A percentile compares a stretch with the other conserved stretches of the same genome.
Evolutionary conservation across 768 basidiomycete genomes (phyloP).

Genomic region (Strobilomyces confusus): DNA sequence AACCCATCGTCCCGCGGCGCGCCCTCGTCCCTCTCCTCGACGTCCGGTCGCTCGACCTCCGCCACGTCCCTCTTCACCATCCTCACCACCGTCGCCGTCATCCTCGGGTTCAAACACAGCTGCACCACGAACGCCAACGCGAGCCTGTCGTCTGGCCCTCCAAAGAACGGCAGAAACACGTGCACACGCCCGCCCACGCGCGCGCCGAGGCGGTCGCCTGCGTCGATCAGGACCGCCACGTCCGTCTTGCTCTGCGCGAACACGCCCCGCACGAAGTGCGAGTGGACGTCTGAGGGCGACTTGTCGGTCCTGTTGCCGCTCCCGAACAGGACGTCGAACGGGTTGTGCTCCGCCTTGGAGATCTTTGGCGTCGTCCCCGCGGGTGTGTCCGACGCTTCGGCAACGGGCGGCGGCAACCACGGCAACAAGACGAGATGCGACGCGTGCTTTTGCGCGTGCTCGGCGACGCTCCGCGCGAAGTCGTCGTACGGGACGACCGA

Average conservation of each 20-base stretch:
- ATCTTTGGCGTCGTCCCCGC: constrained; percentile 6
- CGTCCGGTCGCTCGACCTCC: constrained; percentile 20
- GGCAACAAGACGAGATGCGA: constrained; percentile 81
- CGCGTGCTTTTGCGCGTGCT: constrained; percentile 54
- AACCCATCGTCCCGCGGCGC: too few relatives aligned
- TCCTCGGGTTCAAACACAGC: constrained; percentile 63
- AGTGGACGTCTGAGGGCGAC: constrained; percentile 52
- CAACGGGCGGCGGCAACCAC: constrained; percentile 54
- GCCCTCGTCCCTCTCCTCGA: constrained; percentile 3
- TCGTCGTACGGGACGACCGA: constrained; percentile 77
- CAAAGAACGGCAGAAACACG: constrained; percentile 87
- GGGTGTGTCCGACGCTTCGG: not conserved
- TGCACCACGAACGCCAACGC: constrained; percentile 84
- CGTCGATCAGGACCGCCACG: constrained; percentile 82
- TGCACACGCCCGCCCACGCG: constrained; percentile 44
- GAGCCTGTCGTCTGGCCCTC: constrained; percentile 89
- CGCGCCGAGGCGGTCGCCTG: constrained; percentile 34
- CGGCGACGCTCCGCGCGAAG: constrained; percentile 62
- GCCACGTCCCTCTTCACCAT: constrained; percentile 48
- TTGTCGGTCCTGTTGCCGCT: constrained; percentile 29
- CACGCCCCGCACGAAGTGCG: constrained; percentile 79
- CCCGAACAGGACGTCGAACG: constrained; percentile 70
- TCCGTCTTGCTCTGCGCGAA: constrained; percentile 70
- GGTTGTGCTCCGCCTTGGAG: constrained; percentile 37
- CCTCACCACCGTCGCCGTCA: constrained; percentile 73